phyloP scores from a whole-genome alignment of 345 rosid genomes.

The Linum tenue region DNA sequence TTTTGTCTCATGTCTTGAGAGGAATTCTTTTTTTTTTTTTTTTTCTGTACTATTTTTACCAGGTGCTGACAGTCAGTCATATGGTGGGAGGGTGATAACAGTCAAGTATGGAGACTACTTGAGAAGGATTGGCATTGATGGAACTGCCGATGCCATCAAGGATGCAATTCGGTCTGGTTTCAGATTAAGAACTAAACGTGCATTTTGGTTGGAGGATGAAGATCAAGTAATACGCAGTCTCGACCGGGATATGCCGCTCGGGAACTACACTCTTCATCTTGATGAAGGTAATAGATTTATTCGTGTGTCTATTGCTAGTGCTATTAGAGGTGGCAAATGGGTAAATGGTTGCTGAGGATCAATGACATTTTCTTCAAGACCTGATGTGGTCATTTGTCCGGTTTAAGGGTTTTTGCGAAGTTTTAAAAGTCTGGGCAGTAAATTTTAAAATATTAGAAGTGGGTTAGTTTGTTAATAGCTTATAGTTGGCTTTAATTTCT shows the following conservation, averaged over 20 bases:
- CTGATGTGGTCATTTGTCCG: too few species aligned
- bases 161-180: constrained; percentile 81
- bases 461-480: too few species aligned
- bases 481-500: too few species aligned
- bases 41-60: constrained; percentile 7
- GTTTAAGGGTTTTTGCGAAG: not conserved
- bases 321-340: not conserved
- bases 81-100: constrained; percentile 78
- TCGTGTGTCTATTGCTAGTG: not conserved
- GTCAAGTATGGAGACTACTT: constrained; percentile 89
- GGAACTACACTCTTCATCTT: constrained; percentile 71
- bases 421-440: not conserved
- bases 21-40: not conserved
- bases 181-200: constrained; percentile 75
- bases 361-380: not conserved
- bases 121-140: constrained; percentile 86
- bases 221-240: constrained; percentile 74
- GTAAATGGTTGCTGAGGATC: too few species aligned
- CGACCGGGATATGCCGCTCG: constrained; percentile 91
- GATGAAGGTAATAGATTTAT: constrained; percentile 59
- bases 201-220: constrained; percentile 98
- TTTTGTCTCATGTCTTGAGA: not conserved
- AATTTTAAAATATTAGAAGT: too few species aligned
- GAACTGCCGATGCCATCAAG: constrained; percentile 76
- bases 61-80: constrained; percentile 69